Percentiles rank a stretch among this genome's conserved stretches.
Conservation (phyloP, 2,329 filamentous ascomycete genomes). For the Westerdykella ornata region DNA sequence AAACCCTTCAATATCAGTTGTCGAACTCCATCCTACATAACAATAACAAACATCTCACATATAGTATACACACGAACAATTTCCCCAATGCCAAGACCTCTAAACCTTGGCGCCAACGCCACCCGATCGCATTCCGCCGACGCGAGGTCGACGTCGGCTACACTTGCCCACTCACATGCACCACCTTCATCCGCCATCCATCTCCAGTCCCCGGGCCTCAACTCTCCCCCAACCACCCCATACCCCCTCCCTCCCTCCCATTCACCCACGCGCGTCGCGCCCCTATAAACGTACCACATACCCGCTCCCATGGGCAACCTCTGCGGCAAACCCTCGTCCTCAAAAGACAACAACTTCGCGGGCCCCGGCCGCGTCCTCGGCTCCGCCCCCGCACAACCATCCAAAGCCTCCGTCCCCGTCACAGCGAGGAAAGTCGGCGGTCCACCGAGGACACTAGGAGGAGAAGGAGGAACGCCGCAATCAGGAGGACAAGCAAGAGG, state of each 20-base stretch:
- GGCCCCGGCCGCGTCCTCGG: conserved; percentile 67
- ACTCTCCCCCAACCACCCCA: not conserved
- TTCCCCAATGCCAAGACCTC: not conserved
- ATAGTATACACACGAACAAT: too few species aligned
- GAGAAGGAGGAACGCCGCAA: too few species aligned
- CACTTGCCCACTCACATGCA: not conserved
- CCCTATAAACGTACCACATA: conserved; percentile 8
- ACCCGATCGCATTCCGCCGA: not conserved
- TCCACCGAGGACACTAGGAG: conserved; percentile 58
- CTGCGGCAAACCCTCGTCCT: conserved; percentile 65
- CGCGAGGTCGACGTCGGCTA: conserved; percentile 3
- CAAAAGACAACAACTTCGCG: conserved; percentile 56
- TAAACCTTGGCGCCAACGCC: not conserved
- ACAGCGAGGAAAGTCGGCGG: conserved; percentile 42
- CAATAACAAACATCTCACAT: too few species aligned
- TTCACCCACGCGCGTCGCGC: conserved; percentile 1
- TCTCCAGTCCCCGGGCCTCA: not conserved
- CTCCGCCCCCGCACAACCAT: conserved; percentile 44
- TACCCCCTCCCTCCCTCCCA: conserved; percentile 2
- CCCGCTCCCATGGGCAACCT: conserved; percentile 66
- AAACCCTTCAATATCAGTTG: not conserved
- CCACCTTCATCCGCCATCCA: too few species aligned
- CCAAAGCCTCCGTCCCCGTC: conserved; percentile 39
- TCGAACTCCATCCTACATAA: too few species aligned
- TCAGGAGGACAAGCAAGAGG: conserved; percentile 22